A percentile compares a stretch with the other conserved stretches of the same genome.
These are phyloP conservation scores for Paramecium biaurelia DNA, from an alignment of 73 alveolate genomes.

Conservation along the genomic window DNA sequence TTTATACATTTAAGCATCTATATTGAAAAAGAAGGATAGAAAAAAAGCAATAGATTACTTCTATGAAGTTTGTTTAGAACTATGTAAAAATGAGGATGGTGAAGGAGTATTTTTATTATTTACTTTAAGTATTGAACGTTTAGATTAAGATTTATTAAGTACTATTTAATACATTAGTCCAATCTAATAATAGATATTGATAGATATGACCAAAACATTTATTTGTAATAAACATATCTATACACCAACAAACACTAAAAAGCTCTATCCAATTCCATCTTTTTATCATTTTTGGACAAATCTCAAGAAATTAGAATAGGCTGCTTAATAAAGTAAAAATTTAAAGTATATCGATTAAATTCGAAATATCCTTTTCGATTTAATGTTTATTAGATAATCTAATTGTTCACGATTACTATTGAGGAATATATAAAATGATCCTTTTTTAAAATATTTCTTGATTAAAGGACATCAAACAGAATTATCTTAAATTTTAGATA, in stretches of 20 bases:
- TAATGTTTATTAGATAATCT: neutral
- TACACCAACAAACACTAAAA: neutral
- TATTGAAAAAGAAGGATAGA: neutral
- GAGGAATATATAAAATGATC: neutral
- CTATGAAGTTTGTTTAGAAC: neutral
- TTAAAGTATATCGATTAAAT: neutral
- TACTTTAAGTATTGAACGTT: neutral
- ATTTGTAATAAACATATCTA: neutral
- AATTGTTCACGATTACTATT: neutral
- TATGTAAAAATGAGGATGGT: neutral
- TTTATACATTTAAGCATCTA: neutral
- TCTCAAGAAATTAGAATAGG: neutral
- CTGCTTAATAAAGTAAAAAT: neutral
- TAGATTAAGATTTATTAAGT: neutral
- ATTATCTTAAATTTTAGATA: neutral
- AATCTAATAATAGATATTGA: neutral
- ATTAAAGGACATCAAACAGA: neutral
- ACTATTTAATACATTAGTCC: neutral
- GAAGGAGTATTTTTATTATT: slow-evolving; percentile 21
- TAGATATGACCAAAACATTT: neutral
- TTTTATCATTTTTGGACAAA: neutral
- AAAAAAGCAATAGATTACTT: neutral
- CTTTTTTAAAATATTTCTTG: neutral
- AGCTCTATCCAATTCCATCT: neutral
- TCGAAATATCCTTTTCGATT: neutral